Percentiles rank a stretch among this genome's conserved stretches.
phyloP scores from a whole-genome alignment of 768 basidiomycete species.

The Russula sp. region DNA sequence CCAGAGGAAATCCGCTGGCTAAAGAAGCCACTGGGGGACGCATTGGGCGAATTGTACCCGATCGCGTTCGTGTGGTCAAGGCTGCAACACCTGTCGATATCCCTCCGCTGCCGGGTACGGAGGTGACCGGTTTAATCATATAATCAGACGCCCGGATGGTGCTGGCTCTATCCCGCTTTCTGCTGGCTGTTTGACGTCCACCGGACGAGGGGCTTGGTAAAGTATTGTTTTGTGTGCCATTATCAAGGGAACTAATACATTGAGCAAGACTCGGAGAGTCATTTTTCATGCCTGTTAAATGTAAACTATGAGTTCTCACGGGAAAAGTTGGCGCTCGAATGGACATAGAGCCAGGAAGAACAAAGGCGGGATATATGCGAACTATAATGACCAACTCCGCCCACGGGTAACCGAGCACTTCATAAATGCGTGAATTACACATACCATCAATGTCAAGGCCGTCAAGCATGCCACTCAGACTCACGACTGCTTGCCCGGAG shows the following conservation, averaged over 20 bases:
- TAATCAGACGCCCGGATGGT: slow-evolving; percentile 31
- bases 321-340: neutral
- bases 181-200: slow-evolving; percentile 3
- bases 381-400: neutral
- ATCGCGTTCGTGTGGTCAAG: slow-evolving; percentile 29
- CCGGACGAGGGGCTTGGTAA: neutral
- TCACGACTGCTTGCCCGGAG: slow-evolving; percentile 16
- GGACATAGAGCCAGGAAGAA: neutral
- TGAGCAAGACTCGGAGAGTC: neutral
- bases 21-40: slow-evolving; percentile 19
- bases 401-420: neutral
- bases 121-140: slow-evolving; percentile 1
- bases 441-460: slow-evolving; percentile 27
- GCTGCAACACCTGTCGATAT: slow-evolving; percentile 1
- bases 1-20: neutral
- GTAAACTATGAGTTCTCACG: slow-evolving; percentile 2
- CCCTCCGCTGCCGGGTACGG: neutral
- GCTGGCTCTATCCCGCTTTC: slow-evolving; percentile 28
- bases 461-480: slow-evolving; percentile 27
- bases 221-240: slow-evolving; percentile 1
- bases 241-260: slow-evolving; percentile 26
- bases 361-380: neutral
- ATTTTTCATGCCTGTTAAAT: slow-evolving; percentile 2
- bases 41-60: slow-evolving; percentile 30
- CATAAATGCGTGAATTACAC: neutral